Evolutionary conservation across 2,329 filamentous ascomycete genomes (phyloP).

Genomic region (Macroventuria anomochaeta): DNA sequence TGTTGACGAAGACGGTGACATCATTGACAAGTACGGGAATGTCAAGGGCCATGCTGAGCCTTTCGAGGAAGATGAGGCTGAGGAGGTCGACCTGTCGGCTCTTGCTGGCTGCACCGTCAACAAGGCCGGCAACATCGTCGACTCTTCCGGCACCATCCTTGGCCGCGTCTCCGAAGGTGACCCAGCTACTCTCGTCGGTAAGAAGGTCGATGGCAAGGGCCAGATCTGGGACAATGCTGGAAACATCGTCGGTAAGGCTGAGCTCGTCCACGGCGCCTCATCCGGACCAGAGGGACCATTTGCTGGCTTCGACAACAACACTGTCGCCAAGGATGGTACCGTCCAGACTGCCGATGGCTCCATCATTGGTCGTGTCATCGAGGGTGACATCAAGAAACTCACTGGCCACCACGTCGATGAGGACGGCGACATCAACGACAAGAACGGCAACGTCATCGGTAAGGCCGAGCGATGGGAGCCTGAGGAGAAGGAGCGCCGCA

Average conservation of each 20-base stretch:
- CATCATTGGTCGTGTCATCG: constrained; percentile 58
- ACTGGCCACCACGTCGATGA: constrained; percentile 59
- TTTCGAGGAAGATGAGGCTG: constrained; percentile 58
- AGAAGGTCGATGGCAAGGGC: constrained; percentile 67
- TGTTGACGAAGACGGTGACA: constrained; percentile 83
- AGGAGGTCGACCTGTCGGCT: constrained; percentile 62
- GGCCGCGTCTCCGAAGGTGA: constrained; percentile 66
- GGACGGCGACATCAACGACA: constrained; percentile 60
- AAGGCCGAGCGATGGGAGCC: constrained; percentile 62
- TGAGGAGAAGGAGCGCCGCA: constrained; percentile 60
- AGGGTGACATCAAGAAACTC: constrained; percentile 60
- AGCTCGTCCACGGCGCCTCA: constrained; percentile 62
- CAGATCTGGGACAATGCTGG: constrained; percentile 70
- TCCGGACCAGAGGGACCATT: constrained; percentile 63
- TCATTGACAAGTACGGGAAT: constrained; percentile 76
- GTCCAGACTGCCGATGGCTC: constrained; percentile 55
- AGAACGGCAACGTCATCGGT: constrained; percentile 61
- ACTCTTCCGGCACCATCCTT: constrained; percentile 64
- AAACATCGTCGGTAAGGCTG: constrained; percentile 65
- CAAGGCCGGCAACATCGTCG: constrained; percentile 68
- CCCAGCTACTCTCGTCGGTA: constrained; percentile 61
- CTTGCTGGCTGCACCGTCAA: constrained; percentile 68
- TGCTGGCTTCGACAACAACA: constrained; percentile 64
- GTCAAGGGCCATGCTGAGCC: constrained; percentile 66
- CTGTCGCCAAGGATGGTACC: constrained; percentile 64